Percentiles rank a stretch among this genome's conserved stretches.
Evolutionary conservation across 2,329 filamentous ascomycete species (phyloP).

Genomic region (Cladosporium phlei): DNA sequence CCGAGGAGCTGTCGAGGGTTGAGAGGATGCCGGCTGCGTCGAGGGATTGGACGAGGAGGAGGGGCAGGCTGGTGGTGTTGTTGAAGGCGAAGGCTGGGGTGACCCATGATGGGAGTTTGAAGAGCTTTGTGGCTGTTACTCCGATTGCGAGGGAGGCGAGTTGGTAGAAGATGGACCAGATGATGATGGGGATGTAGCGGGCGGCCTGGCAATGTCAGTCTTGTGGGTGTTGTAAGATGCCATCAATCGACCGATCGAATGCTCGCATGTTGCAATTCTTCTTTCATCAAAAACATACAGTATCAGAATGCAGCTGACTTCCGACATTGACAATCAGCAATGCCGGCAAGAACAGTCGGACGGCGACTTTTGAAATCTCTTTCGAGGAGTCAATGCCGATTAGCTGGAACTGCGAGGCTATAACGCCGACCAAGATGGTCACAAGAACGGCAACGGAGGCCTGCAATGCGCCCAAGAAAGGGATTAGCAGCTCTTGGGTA

Average conservation of each 20-base stretch:
- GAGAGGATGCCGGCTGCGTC: conserved; percentile 54
- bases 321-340: conserved; percentile 52
- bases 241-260: too few relatives aligned
- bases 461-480: conserved; percentile 52
- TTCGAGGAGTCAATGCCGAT: conserved; percentile 46
- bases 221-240: not conserved
- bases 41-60: conserved; percentile 50
- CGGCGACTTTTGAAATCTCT: conserved; percentile 49
- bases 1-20: conserved; percentile 39
- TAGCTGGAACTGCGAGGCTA: conserved; percentile 48
- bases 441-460: conserved; percentile 52
- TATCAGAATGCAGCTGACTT: conserved; percentile 45
- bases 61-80: conserved; percentile 52
- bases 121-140: conserved; percentile 38
- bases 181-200: conserved; percentile 28
- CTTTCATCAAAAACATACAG: conserved; percentile 34
- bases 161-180: conserved; percentile 51
- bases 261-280: not conserved
- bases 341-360: conserved; percentile 51
- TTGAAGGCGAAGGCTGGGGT: conserved; percentile 54
- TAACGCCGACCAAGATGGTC: conserved; percentile 50
- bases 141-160: conserved; percentile 46
- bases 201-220: conserved; percentile 11
- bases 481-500: conserved; percentile 27
- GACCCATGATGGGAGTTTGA: conserved; percentile 51